Base-by-base conservation (phyloP, 345 rosid genomes). In the Schrenkiella parvula region DNA sequence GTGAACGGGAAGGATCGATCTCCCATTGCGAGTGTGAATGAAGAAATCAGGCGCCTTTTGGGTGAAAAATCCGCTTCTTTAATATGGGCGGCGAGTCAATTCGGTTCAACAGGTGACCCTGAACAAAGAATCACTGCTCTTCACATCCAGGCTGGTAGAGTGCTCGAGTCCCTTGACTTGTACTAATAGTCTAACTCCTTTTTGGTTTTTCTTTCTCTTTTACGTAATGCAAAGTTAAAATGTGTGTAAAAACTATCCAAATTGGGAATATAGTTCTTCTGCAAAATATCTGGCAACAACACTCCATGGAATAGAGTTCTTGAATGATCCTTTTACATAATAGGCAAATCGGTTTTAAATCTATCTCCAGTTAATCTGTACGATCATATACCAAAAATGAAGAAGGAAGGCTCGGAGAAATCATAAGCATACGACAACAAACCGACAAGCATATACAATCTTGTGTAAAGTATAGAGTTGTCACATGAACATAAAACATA, bases 71-170 rank as follows among this genome's bases (percentile, higher is more conserved):
- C 93, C 0, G 98, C 99, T 10, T 89, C 99, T 53, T 78, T 91
- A 78, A 86, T 95, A 83, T 95, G 98, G 99, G 98, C 99, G 4
- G 97, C 99, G 19, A 91, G 96, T 80, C 98, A 91, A 58, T 88
- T 89, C 32, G 96, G 91, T 44, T 88, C 98, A 46, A 88, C 96
- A 52, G 82, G 91, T 37, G 90, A 88, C 75, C 96, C 96, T 4
- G 92, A 86, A 28, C 95, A 95, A 83, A 84, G 96, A 79, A 78
- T 95, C 52, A 85, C 84, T 25, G 93, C 93, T 17, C 79, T 95
- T 53, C 95, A 89, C 53, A 88, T 89, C 69, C 99, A 95, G 67
- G 98, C 98, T 70, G 88, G 95, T 70, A 83, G 98, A 80, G 93
- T 95, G 43, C 88, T 92, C 9, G 98, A 95, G 82, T 92, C 97